phyloP scores from a whole-genome alignment of 2,329 filamentous ascomycete species.

The Talaromyces sp. region DNA sequence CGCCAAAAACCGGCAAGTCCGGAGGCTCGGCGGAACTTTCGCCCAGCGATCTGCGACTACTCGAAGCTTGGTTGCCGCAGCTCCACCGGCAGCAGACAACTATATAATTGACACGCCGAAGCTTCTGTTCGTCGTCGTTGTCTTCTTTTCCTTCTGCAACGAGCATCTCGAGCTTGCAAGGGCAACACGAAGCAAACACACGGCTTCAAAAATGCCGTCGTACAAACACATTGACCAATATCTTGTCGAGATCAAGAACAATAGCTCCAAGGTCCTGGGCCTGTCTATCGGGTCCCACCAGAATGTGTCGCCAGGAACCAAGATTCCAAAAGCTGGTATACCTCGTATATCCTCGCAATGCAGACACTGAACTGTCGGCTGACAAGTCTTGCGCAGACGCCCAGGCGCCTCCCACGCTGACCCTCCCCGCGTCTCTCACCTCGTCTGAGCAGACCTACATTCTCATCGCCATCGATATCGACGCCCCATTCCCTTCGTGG shows the following conservation, averaged over 20 bases:
- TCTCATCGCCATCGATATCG: slow-evolving; percentile 41
- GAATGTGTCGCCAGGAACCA: slow-evolving; percentile 24
- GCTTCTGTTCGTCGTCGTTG: not conserved
- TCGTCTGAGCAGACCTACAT: slow-evolving; percentile 29
- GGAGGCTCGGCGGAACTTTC: not conserved
- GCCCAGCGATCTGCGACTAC: not conserved
- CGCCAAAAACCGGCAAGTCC: slow-evolving; percentile 7
- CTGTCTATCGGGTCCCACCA: slow-evolving; percentile 21
- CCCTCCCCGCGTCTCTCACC: slow-evolving; percentile 7
- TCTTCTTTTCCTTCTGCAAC: not conserved
- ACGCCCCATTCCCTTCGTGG: slow-evolving; percentile 43
- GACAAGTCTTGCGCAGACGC: slow-evolving; percentile 13
- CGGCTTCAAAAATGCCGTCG: slow-evolving; percentile 12
- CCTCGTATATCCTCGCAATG: not conserved
- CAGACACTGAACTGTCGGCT: not conserved
- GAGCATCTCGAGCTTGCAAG: not conserved
- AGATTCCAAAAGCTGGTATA: slow-evolving; percentile 26
- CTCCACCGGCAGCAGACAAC: not conserved
- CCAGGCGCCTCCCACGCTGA: slow-evolving; percentile 16
- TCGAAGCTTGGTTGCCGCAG: not conserved
- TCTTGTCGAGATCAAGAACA: slow-evolving; percentile 22
- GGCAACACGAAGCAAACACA: not conserved
- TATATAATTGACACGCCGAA: not conserved
- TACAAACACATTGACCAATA: slow-evolving; percentile 15
- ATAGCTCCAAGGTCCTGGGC: slow-evolving; percentile 28